Evolutionary conservation across 805 yeast genomes (phyloP).

Genomic region (Groenewaldozyma salmanticensis): DNA sequence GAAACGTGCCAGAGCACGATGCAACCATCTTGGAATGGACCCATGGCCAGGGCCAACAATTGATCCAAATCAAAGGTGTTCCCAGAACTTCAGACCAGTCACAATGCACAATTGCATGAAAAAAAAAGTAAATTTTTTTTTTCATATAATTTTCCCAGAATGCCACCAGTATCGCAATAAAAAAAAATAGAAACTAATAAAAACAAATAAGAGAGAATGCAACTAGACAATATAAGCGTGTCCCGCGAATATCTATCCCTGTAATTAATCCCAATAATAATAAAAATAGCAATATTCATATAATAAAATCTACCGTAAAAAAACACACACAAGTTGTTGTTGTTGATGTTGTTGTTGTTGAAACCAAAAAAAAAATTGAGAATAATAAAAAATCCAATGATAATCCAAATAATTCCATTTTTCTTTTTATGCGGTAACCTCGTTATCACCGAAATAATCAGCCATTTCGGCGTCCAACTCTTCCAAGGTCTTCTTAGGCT

Average conservation of each 20-base stretch:
- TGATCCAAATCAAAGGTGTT: constrained; percentile 1
- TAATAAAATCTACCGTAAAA: no score
- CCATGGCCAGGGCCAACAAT: neutral
- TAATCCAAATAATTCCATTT: neutral
- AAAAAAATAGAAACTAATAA: neutral
- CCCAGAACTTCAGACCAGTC: neutral
- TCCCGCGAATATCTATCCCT: no score
- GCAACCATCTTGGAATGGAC: constrained; percentile 1
- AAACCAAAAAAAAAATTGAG: neutral
- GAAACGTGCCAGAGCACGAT: constrained; percentile 27
- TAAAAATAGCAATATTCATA: no score
- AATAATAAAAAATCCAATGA: neutral
- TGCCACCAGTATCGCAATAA: no score
- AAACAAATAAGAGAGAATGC: neutral
- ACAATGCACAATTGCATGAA: neutral
- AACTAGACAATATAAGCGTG: neutral
- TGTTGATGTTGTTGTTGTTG: no score
- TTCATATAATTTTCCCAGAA: no score
- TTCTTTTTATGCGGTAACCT: constrained; percentile 7
- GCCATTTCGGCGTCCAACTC: constrained; percentile 98
- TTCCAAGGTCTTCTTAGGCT: constrained; percentile 69
- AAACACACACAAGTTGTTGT: no score
- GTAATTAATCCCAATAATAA: no score
- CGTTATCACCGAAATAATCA: constrained; percentile 55
- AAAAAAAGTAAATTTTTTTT: neutral